phyloP scores from a whole-genome alignment of 2,329 filamentous ascomycete species.

The Fusarium sp. region DNA sequence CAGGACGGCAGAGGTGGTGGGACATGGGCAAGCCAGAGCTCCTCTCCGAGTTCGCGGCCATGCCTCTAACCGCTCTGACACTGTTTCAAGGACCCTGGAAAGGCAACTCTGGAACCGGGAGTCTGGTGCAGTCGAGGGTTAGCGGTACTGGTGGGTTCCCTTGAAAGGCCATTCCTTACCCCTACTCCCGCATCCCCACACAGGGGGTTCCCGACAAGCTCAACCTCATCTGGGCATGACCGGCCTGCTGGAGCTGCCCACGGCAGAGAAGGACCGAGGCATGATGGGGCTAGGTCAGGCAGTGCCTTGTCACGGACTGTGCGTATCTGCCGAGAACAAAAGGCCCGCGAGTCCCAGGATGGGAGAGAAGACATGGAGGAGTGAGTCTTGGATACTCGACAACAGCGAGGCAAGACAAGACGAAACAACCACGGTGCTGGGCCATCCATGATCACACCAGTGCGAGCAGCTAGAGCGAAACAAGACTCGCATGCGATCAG shows the following conservation, averaged over 20 bases:
- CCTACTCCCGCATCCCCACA: constrained; percentile 33
- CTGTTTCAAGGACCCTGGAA: constrained; percentile 13
- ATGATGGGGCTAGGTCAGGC: not conserved
- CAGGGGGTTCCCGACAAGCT: constrained; percentile 30
- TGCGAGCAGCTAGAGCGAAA: constrained; percentile 3
- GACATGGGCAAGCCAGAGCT: constrained; percentile 5
- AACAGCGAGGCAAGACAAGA: not conserved
- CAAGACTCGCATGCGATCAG: constrained; percentile 31
- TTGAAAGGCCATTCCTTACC: constrained; percentile 21
- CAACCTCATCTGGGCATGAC: constrained; percentile 30
- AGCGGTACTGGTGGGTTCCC: constrained; percentile 31
- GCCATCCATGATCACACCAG: not conserved
- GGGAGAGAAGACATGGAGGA: not conserved
- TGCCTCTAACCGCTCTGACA: constrained; percentile 13
- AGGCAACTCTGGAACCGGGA: constrained; percentile 25
- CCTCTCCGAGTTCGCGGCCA: constrained; percentile 6
- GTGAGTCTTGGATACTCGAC: not conserved
- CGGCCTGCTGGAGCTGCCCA: constrained; percentile 9
- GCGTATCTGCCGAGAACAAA: constrained; percentile 5
- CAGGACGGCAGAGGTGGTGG: constrained; percentile 15
- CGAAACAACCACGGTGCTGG: not conserved
- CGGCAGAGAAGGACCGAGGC: not conserved
- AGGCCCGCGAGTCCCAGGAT: not conserved
- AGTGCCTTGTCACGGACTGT: not conserved
- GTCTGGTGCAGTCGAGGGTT: constrained; percentile 24